Conservation (phyloP, 1,284 basidiomycete genomes). For the Thecaphora frezii region DNA sequence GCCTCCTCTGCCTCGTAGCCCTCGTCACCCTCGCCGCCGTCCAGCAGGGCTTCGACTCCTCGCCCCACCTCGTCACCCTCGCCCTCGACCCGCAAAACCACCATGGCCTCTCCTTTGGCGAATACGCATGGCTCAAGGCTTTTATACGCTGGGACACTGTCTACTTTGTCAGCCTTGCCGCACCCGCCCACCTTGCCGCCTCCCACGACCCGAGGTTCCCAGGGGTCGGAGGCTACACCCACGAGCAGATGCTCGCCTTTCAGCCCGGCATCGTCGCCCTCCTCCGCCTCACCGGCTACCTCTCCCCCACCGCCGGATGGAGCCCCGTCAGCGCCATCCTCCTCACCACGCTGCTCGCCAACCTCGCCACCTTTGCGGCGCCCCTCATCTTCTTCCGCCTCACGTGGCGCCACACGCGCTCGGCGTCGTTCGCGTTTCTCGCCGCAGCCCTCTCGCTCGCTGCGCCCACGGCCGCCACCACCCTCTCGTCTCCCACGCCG, state of each 20-base stretch:
- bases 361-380: constrained; percentile 60
- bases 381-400: constrained; percentile 65
- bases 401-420: constrained; percentile 52
- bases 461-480: constrained; percentile 73
- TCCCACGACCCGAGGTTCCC: constrained; percentile 2
- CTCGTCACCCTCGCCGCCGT: too few species aligned
- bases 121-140: constrained; percentile 18
- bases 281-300: constrained; percentile 21
- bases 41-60: constrained; percentile 47
- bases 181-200: constrained; percentile 6
- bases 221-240: constrained; percentile 63
- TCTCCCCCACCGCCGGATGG: constrained; percentile 33
- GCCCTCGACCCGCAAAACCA: constrained; percentile 12
- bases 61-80: constrained; percentile 31
- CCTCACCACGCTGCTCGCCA: constrained; percentile 23
- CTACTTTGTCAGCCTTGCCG: constrained; percentile 66
- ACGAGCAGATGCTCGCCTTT: constrained; percentile 87
- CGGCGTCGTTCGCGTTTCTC: constrained; percentile 67
- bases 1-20: constrained; percentile 21
- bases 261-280: constrained; percentile 66
- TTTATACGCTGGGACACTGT: constrained; percentile 84
- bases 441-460: constrained; percentile 73
- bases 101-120: constrained; percentile 6
- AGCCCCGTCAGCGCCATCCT: constrained; percentile 26
- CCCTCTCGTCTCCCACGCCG: constrained; percentile 72